Conservation (phyloP, 176 grass and related monocot genomes). For the Ampelocalamus luodianensis region DNA sequence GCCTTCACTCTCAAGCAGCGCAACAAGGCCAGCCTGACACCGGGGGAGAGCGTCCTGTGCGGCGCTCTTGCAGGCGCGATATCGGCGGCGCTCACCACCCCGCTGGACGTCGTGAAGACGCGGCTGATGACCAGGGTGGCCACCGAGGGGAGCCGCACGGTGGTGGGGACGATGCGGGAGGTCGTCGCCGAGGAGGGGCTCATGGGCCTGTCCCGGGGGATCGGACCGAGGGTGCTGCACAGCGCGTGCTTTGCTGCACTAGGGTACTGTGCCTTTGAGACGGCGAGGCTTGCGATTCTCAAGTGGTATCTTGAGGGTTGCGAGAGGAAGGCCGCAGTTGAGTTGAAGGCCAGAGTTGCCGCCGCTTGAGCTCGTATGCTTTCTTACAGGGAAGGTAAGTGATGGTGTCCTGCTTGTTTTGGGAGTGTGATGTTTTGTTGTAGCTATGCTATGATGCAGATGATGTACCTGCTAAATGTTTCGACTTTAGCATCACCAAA, state of each 20-base stretch:
- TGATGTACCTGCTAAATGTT: conserved; percentile 8
- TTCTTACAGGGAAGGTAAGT: conserved; percentile 25
- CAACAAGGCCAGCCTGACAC: conserved; percentile 54
- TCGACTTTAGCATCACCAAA: conserved; percentile 14
- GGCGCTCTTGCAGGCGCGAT: conserved; percentile 85
- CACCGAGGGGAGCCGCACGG: conserved; percentile 57
- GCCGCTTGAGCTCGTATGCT: conserved; percentile 27
- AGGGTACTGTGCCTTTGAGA: conserved; percentile 92
- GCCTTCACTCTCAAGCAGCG: conserved; percentile 59
- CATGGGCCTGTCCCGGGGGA: conserved; percentile 66
- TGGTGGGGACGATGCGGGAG: conserved; percentile 70
- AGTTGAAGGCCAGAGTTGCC: conserved; percentile 9
- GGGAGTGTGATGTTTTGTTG: conserved; percentile 30
- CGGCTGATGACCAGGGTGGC: conserved; percentile 85
- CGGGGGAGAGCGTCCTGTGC: conserved; percentile 73
- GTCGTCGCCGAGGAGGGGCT: conserved; percentile 81
- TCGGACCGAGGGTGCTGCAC: conserved; percentile 87
- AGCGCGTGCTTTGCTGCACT: conserved; percentile 86
- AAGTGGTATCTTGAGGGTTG: conserved; percentile 59
- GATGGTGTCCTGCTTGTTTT: conserved; percentile 4
- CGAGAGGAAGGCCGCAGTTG: conserved; percentile 33
- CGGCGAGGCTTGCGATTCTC: conserved; percentile 70
- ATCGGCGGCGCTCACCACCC: conserved; percentile 78
- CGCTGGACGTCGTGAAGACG: conserved; percentile 87
- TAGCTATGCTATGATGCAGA: conserved; percentile 21